These are phyloP conservation scores for Moesziomyces antarcticus DNA, from an alignment of 1,284 basidiomycete genomes.

Conservation along the genomic window DNA sequence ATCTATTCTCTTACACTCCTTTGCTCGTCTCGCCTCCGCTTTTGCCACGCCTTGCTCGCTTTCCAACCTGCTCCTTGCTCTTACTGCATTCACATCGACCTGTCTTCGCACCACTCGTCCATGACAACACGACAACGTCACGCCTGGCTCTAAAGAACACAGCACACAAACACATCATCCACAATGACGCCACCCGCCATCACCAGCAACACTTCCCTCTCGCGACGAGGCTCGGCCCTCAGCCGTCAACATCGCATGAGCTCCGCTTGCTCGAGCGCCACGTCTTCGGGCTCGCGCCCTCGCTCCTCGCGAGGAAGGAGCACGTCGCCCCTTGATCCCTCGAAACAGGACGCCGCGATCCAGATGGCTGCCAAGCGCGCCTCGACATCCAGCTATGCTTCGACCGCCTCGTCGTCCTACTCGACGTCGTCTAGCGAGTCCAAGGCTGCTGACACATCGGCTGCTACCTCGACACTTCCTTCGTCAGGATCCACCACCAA, in stretches of 20 bases:
- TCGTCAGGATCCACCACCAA: constrained; percentile 23
- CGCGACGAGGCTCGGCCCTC: constrained; percentile 34
- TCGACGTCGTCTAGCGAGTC: constrained; percentile 27
- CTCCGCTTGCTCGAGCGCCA: constrained; percentile 35
- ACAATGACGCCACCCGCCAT: constrained; percentile 39
- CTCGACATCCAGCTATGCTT: constrained; percentile 31
- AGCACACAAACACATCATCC: constrained; percentile 1
- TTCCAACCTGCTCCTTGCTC: neutral
- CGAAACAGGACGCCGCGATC: constrained; percentile 41
- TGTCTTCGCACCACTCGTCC: neutral
- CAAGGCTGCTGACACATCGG: constrained; percentile 38
- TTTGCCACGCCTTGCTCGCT: neutral
- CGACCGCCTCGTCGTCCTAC: constrained; percentile 26
- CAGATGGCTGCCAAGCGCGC: constrained; percentile 47
- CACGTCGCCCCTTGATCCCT: constrained; percentile 37
- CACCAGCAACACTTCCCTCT: constrained; percentile 20
- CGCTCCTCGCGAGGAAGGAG: constrained; percentile 39
- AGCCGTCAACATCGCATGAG: constrained; percentile 29
- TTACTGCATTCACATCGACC: constrained; percentile 1
- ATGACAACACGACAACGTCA: constrained; percentile 23
- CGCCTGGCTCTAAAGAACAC: neutral
- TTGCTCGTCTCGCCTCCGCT: neutral
- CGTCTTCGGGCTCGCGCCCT: constrained; percentile 28
- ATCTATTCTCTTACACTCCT: constrained; percentile 18
- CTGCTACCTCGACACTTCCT: constrained; percentile 34